These are phyloP conservation scores for Stephania cephalantha DNA, from an alignment of 164 flowering plant genomes.

Conservation along the genomic window DNA sequence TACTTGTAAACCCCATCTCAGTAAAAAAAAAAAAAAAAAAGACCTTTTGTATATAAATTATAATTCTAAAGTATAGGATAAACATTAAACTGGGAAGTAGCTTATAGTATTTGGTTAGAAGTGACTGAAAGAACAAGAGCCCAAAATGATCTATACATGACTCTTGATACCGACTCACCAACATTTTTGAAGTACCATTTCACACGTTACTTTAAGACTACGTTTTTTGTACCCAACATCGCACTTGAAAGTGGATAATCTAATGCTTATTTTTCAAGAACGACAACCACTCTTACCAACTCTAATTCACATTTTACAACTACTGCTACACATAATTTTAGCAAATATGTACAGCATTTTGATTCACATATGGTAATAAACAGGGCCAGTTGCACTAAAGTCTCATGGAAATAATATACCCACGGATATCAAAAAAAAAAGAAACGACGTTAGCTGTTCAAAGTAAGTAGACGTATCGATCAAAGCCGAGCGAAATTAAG, in stretches of 20 bases:
- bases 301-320: not conserved
- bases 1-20: too few species aligned
- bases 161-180: not conserved
- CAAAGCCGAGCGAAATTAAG: not conserved
- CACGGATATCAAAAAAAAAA: too few species aligned
- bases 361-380: too few species aligned
- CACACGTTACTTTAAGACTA: not conserved
- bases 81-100: too few species aligned
- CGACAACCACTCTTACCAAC: not conserved
- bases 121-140: not conserved
- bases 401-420: too few species aligned
- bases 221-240: not conserved
- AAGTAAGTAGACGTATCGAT: conserved; percentile 2
- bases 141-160: not conserved
- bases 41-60: too few species aligned
- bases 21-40: too few species aligned
- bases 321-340: not conserved
- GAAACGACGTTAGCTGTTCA: not conserved
- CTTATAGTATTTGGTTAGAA: not conserved
- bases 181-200: not conserved
- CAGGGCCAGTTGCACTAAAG: too few species aligned
- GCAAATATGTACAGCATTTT: too few species aligned
- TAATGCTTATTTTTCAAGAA: not conserved
- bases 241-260: not conserved
- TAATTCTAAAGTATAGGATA: too few species aligned